Percentiles rank a stretch among this genome's conserved stretches.
phyloP scores from a whole-genome alignment of 371 early-diverging fungal genomes.

The Caulochytrium protostelioides region DNA sequence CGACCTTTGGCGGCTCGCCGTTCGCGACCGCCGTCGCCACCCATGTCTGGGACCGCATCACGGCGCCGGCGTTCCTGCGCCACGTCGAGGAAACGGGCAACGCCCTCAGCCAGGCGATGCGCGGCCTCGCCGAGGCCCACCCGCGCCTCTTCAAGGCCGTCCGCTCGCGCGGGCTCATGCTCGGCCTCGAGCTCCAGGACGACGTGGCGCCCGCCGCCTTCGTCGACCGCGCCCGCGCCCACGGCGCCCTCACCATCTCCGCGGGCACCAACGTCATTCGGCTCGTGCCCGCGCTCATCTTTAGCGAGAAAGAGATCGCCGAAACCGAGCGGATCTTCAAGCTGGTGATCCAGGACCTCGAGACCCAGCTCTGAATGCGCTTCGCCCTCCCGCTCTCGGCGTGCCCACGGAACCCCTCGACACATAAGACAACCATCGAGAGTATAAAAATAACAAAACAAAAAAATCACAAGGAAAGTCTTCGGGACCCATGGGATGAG shows the following conservation, averaged over 20 bases:
- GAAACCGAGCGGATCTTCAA: conserved; percentile 39
- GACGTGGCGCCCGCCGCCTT: conserved; percentile 37
- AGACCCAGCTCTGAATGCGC: conserved; percentile 2
- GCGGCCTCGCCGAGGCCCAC: conserved; percentile 21
- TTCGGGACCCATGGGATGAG: too few relatives aligned
- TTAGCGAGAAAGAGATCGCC: conserved; percentile 41
- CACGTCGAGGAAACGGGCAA: conserved; percentile 37
- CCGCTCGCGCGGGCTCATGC: conserved; percentile 62
- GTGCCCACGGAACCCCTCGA: too few relatives aligned
- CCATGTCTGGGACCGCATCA: conserved; percentile 46
- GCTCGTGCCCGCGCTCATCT: conserved; percentile 63
- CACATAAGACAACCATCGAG: too few relatives aligned
- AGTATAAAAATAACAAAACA: too few relatives aligned
- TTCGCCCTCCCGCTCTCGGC: too few relatives aligned
- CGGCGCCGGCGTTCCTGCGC: conserved; percentile 38
- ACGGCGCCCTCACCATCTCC: conserved; percentile 63
- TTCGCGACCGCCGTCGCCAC: conserved; percentile 56
- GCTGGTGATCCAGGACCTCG: conserved; percentile 26
- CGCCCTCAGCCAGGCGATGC: conserved; percentile 26
- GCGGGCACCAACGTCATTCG: conserved; percentile 77
- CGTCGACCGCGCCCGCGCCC: conserved; percentile 49
- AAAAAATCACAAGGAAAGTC: too few relatives aligned
- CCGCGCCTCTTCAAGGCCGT: conserved; percentile 45
- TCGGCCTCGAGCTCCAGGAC: conserved; percentile 32
- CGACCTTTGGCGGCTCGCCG: conserved; percentile 90